Evolutionary conservation across 139 green algal genomes (phyloP).

Genomic region (Chlorella sorokiniana): DNA sequence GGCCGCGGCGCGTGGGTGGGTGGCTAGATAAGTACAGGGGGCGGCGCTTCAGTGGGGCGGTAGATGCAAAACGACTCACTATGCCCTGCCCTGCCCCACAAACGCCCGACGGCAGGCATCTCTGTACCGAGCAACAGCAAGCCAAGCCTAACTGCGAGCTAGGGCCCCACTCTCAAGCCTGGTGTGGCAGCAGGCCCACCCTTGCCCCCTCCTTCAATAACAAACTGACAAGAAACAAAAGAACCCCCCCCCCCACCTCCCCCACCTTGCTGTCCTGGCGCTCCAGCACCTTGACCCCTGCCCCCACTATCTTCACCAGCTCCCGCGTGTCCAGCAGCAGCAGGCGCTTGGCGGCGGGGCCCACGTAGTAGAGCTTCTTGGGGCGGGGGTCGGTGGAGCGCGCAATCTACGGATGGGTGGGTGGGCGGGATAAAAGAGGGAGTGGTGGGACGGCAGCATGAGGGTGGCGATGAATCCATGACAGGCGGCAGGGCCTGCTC

Average conservation of each 20-base stretch:
- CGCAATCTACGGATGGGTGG: conserved; percentile 19
- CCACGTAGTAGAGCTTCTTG: conserved; percentile 55
- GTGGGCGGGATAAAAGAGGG: not conserved
- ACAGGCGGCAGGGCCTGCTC: too few species aligned
- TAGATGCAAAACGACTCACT: not conserved
- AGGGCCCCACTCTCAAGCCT: too few species aligned
- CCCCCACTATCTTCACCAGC: conserved; percentile 75
- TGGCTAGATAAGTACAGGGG: not conserved
- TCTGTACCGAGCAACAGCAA: not conserved
- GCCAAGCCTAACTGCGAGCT: not conserved
- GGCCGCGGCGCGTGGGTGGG: not conserved
- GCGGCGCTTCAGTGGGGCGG: not conserved
- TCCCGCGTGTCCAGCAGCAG: conserved; percentile 72
- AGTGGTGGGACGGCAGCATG: too few species aligned
- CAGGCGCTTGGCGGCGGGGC: conserved; percentile 54
- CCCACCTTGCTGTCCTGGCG: conserved; percentile 65
- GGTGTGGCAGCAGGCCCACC: too few species aligned
- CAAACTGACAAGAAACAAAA: too few species aligned
- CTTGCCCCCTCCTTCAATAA: too few species aligned
- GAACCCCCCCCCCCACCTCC: not conserved
- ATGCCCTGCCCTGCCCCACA: too few species aligned
- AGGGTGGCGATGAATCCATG: too few species aligned
- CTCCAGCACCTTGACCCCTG: conserved; percentile 92
- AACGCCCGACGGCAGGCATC: not conserved
- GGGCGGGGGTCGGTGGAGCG: conserved; percentile 26